A percentile compares a stretch with the other conserved stretches of the same genome.
Evolutionary conservation across 768 basidiomycete species (phyloP).

Genomic region (Rhizopogon vulgaris): DNA sequence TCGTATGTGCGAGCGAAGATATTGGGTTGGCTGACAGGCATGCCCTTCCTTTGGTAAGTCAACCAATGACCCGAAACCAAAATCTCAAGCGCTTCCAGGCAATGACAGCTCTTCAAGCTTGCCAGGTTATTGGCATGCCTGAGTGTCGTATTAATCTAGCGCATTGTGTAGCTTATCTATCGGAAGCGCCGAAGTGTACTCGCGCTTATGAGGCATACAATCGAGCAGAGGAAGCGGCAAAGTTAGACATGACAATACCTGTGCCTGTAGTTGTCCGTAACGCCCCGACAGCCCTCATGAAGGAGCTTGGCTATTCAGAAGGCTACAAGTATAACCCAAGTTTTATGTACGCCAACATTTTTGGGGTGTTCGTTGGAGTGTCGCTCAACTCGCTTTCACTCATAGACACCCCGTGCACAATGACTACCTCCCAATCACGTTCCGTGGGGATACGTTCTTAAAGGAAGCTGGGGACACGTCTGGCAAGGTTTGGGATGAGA

Average conservation of each 20-base stretch:
- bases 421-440: slow-evolving; percentile 49
- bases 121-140: slow-evolving; percentile 73
- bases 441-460: slow-evolving; percentile 40
- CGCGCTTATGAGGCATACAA: slow-evolving; percentile 76
- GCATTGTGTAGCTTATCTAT: slow-evolving; percentile 70
- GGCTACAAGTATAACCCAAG: slow-evolving; percentile 61
- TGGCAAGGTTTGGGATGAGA: slow-evolving; percentile 57
- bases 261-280: slow-evolving; percentile 75
- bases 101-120: slow-evolving; percentile 55
- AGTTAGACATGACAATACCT: slow-evolving; percentile 41
- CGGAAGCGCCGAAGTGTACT: slow-evolving; percentile 80
- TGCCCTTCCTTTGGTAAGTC: slow-evolving; percentile 64
- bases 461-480: slow-evolving; percentile 35
- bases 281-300: slow-evolving; percentile 69
- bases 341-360: slow-evolving; percentile 36
- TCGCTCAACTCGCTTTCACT: slow-evolving; percentile 1
- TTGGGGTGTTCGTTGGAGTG: background rate
- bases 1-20: slow-evolving; percentile 83
- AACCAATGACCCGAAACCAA: slow-evolving; percentile 8
- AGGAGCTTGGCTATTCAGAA: slow-evolving; percentile 60
- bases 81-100: slow-evolving; percentile 35
- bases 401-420: slow-evolving; percentile 60
- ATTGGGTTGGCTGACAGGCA: slow-evolving; percentile 74
- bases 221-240: slow-evolving; percentile 57
- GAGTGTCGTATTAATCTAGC: slow-evolving; percentile 76